Evolutionary conservation across 352 stramenopile genomes (phyloP).

Genomic region (Pseudoperonospora humuli): DNA sequence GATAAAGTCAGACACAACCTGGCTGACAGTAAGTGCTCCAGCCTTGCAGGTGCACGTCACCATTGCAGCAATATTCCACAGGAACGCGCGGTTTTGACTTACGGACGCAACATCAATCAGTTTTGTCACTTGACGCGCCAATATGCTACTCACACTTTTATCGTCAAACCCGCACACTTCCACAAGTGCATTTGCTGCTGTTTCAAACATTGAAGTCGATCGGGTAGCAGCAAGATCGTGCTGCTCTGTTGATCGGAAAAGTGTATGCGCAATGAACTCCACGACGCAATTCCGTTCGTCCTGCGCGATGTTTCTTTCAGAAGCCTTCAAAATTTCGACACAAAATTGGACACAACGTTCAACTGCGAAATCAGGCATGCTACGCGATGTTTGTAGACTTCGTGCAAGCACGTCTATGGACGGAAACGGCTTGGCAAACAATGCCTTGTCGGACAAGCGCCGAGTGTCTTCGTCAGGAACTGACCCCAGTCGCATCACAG

Average conservation of each 20-base stretch:
- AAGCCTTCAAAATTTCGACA: slow-evolving; percentile 33
- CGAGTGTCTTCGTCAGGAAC: slow-evolving; percentile 40
- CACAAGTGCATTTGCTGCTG: slow-evolving; percentile 28
- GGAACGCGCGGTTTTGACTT: slow-evolving; percentile 26
- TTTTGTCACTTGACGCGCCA: slow-evolving; percentile 14
- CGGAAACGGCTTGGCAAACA: slow-evolving; percentile 42
- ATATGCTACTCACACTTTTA: slow-evolving; percentile 17
- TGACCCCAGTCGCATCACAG: slow-evolving; percentile 37
- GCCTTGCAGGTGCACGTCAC: slow-evolving; percentile 19
- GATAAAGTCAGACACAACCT: slow-evolving; percentile 20
- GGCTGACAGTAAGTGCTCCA: slow-evolving; percentile 6
- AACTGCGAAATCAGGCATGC: slow-evolving; percentile 27
- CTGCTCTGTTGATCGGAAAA: slow-evolving; percentile 20
- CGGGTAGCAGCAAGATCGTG: not conserved
- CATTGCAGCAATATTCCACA: slow-evolving; percentile 32
- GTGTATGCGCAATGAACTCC: slow-evolving; percentile 43
- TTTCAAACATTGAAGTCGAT: slow-evolving; percentile 23
- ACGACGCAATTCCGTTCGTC: slow-evolving; percentile 28
- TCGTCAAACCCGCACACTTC: slow-evolving; percentile 27
- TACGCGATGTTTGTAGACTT: slow-evolving; percentile 15
- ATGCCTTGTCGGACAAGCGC: slow-evolving; percentile 24
- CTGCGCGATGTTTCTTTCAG: slow-evolving; percentile 3
- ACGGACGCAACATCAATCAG: slow-evolving; percentile 18
- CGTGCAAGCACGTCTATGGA: slow-evolving; percentile 20
- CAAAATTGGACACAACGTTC: slow-evolving; percentile 53